Percentiles rank a stretch among this genome's conserved stretches.
Conservation (phyloP, 495 filamentous ascomycete species). For the Lepraria neglecta region DNA sequence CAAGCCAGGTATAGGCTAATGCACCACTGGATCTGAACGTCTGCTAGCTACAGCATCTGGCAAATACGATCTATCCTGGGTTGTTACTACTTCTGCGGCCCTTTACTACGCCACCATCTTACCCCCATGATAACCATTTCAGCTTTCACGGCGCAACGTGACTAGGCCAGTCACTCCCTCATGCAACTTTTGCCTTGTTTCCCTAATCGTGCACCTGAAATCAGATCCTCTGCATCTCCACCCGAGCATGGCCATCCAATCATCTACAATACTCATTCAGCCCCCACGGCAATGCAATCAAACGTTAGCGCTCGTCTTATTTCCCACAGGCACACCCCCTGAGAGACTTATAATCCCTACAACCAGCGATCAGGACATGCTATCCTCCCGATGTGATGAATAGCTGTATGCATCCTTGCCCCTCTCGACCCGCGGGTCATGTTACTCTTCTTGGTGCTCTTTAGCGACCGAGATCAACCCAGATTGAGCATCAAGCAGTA, state of each 20-base stretch:
- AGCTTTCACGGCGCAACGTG: too few species aligned
- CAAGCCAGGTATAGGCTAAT: too few species aligned
- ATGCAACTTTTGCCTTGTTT: not conserved
- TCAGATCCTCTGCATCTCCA: conserved; percentile 2
- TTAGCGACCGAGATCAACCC: not conserved
- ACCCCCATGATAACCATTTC: not conserved
- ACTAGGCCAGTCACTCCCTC: not conserved
- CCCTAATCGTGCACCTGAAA: not conserved
- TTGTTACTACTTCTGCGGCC: not conserved
- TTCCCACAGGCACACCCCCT: too few species aligned
- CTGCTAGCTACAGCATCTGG: conserved; percentile 3
- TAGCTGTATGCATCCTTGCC: not conserved
- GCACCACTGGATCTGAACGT: not conserved
- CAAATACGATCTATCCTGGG: not conserved
- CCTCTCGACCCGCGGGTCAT: not conserved
- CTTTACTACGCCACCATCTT: not conserved
- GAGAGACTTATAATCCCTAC: too few species aligned
- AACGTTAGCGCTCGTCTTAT: not conserved
- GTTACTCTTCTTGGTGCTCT: not conserved
- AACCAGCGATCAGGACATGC: not conserved
- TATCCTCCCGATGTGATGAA: not conserved
- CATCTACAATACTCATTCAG: not conserved
- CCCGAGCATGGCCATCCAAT: conserved; percentile 7
- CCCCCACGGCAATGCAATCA: conserved; percentile 1
- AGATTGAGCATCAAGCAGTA: not conserved